These are phyloP conservation scores for Aureobasidium sp. DNA, from an alignment of 2,329 filamentous ascomycete species.

Conservation along the genomic window DNA sequence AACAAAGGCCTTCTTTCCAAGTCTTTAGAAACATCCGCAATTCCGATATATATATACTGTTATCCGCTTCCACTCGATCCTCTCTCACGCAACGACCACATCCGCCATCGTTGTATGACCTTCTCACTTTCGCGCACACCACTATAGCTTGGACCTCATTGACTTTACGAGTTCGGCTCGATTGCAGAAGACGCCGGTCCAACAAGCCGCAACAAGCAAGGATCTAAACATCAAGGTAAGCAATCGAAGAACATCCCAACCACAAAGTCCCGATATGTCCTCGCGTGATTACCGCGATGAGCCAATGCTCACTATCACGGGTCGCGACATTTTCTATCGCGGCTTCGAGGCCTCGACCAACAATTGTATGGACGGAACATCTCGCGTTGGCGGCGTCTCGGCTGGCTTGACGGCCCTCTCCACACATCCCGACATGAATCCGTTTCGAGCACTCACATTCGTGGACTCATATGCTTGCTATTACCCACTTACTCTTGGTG, in stretches of 20 bases:
- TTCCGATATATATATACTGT: slow-evolving; percentile 11
- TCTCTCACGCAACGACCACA: background rate
- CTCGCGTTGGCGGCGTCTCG: background rate
- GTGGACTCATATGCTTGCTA: background rate
- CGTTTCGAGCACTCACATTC: background rate
- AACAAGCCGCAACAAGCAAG: background rate
- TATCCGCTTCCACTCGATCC: slow-evolving; percentile 1
- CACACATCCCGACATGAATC: slow-evolving; percentile 12
- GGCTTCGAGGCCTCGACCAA: background rate
- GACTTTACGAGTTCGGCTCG: background rate
- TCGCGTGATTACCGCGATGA: slow-evolving; percentile 7
- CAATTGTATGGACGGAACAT: slow-evolving; percentile 16
- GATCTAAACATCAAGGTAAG: slow-evolving; percentile 5
- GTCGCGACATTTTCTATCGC: background rate
- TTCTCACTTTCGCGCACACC: background rate
- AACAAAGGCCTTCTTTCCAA: background rate
- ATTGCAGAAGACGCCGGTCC: background rate
- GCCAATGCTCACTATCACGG: slow-evolving; percentile 2
- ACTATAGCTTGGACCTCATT: background rate
- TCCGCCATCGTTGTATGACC: background rate
- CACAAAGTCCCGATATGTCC: background rate
- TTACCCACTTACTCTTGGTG: background rate
- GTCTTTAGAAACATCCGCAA: background rate
- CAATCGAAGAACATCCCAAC: background rate
- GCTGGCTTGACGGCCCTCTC: slow-evolving; percentile 13